Conservation (phyloP, 1,284 basidiomycete species). For the Pholiota adiposa region DNA sequence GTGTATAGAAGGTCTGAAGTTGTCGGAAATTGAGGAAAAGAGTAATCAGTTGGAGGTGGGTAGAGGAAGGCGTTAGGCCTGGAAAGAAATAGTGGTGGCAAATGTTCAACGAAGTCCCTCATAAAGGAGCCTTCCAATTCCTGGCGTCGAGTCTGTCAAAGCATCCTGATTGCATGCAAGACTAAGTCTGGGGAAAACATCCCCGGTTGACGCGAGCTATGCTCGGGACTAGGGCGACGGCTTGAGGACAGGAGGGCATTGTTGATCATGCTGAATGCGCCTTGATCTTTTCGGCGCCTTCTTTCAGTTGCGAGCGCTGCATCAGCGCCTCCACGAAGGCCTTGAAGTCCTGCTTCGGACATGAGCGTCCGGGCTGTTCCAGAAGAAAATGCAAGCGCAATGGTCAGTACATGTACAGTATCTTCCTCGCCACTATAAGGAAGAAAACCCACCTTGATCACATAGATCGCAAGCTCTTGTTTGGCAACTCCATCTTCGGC, state of each 20-base stretch:
- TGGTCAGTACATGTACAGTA: not conserved
- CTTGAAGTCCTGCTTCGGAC: conserved; percentile 53
- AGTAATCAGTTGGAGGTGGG: too few species aligned
- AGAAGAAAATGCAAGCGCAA: conserved; percentile 1
- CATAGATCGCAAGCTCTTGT: conserved; percentile 46
- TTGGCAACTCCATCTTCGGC: conserved; percentile 2
- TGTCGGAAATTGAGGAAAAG: not conserved
- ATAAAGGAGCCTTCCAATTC: too few species aligned
- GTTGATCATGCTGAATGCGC: not conserved
- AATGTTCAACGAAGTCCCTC: too few species aligned
- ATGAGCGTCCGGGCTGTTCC: conserved; percentile 50
- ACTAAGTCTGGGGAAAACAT: not conserved
- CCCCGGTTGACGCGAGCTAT: not conserved
- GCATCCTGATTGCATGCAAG: too few species aligned
- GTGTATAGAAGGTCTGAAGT: not conserved
- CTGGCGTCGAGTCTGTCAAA: too few species aligned
- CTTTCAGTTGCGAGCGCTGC: conserved; percentile 33
- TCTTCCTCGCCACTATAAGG: not conserved
- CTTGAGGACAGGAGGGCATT: not conserved
- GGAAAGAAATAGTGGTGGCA: too few species aligned
- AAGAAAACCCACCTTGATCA: conserved; percentile 41
- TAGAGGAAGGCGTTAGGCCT: too few species aligned
- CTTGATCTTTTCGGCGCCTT: not conserved
- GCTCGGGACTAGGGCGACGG: too few species aligned
- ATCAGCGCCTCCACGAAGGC: conserved; percentile 50